Evolutionary conservation across 1,284 basidiomycete genomes (phyloP).

Genomic region (Cystobasidium sp.): DNA sequence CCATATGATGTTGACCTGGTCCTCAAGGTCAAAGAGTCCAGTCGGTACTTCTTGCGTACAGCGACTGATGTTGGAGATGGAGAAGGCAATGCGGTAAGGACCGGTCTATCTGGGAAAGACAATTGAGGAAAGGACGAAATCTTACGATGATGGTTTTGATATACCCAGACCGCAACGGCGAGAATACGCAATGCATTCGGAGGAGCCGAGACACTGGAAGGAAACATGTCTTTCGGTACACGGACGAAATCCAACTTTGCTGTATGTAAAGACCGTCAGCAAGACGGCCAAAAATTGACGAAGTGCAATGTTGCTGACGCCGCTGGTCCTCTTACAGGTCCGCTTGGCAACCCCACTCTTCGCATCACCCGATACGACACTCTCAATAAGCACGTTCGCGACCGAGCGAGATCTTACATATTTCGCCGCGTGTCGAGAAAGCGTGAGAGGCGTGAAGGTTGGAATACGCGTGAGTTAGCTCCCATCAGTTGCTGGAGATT

Average conservation of each 20-base stretch:
- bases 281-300: neutral
- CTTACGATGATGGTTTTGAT: neutral
- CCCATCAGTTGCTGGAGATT: neutral
- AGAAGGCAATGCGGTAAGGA: conserved; percentile 82
- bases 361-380: conserved; percentile 65
- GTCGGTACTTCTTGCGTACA: conserved; percentile 79
- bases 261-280: conserved; percentile 60
- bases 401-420: conserved; percentile 71
- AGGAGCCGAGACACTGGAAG: conserved; percentile 85
- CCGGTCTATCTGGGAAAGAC: neutral
- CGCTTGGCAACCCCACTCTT: conserved; percentile 53
- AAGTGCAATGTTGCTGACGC: neutral
- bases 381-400: conserved; percentile 67
- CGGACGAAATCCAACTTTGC: conserved; percentile 84
- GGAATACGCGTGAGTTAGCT: conserved; percentile 67
- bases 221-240: conserved; percentile 81
- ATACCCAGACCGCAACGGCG: conserved; percentile 71
- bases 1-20: conserved; percentile 82
- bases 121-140: neutral
- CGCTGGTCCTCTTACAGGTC: conserved; percentile 31
- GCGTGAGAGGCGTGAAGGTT: conserved; percentile 68
- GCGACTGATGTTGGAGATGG: conserved; percentile 92
- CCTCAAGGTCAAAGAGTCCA: conserved; percentile 75
- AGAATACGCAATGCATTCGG: conserved; percentile 87
- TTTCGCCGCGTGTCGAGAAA: conserved; percentile 73